Evolutionary conservation across 768 basidiomycete genomes (phyloP).

Genomic region (Podaxis sp.): DNA sequence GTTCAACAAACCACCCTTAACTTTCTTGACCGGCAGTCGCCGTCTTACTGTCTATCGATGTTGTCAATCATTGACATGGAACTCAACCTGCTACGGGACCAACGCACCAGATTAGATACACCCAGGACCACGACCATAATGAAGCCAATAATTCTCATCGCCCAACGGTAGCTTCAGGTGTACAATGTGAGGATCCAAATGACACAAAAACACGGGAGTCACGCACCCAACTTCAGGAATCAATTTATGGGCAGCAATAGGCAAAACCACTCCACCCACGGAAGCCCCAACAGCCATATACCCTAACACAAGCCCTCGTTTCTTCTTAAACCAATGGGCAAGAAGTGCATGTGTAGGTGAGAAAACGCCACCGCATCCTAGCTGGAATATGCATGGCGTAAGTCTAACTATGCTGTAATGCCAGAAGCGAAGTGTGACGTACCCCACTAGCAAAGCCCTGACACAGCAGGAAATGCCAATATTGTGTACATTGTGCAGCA

Average conservation of each 20-base stretch:
- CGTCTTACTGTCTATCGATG: conserved; percentile 38
- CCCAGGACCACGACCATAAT: conserved; percentile 52
- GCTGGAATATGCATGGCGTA: conserved; percentile 21
- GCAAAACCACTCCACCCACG: conserved; percentile 66
- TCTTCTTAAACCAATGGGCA: conserved; percentile 72
- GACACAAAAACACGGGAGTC: neutral
- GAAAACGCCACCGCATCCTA: conserved; percentile 58
- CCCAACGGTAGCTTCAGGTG: conserved; percentile 63
- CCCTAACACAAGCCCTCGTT: conserved; percentile 60
- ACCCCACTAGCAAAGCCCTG: conserved; percentile 63
- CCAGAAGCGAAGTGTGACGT: conserved; percentile 51
- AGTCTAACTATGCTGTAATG: conserved; percentile 46
- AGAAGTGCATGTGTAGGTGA: conserved; percentile 58
- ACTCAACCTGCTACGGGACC: neutral
- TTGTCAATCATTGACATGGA: neutral
- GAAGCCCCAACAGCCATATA: conserved; percentile 64
- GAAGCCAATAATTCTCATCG: conserved; percentile 68
- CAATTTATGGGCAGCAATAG: conserved; percentile 56
- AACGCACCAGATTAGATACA: conserved; percentile 39
- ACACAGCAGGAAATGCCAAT: conserved; percentile 66
- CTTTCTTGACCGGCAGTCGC: conserved; percentile 52
- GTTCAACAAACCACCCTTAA: conserved; percentile 59
- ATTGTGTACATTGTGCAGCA: conserved; percentile 54
- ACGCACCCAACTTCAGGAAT: conserved; percentile 44
- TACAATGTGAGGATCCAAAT: neutral